These are phyloP conservation scores for Penicillium brevicompactum DNA, from an alignment of 2,329 filamentous ascomycete genomes.

Conservation along the genomic window DNA sequence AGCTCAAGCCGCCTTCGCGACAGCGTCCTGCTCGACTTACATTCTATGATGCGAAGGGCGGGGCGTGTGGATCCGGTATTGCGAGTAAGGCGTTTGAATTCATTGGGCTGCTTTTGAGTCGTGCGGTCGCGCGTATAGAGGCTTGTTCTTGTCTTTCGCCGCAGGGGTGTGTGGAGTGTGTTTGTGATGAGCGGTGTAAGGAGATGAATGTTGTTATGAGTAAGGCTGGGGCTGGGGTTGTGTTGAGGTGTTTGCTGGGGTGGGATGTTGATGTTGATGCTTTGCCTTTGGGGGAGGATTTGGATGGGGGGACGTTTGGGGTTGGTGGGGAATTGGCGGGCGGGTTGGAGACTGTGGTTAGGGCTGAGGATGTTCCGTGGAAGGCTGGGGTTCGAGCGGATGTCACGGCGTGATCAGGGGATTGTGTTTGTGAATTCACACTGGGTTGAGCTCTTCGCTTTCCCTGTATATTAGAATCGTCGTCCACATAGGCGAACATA, in stretches of 20 bases:
- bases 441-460: no score
- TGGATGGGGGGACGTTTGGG: constrained; percentile 67
- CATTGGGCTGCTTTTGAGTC: constrained; percentile 72
- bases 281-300: constrained; percentile 82
- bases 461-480: no score
- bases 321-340: constrained; percentile 57
- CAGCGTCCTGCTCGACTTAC: constrained; percentile 87
- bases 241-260: constrained; percentile 74
- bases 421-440: no score
- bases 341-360: constrained; percentile 80
- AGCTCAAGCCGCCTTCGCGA: constrained; percentile 48
- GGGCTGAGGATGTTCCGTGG: constrained; percentile 65
- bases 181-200: constrained; percentile 80
- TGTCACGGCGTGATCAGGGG: not conserved
- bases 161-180: constrained; percentile 86
- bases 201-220: constrained; percentile 91
- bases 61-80: constrained; percentile 79
- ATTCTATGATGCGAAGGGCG: constrained; percentile 94
- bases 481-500: not conserved
- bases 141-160: constrained; percentile 67
- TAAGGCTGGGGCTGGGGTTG: constrained; percentile 81
- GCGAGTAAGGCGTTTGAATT: constrained; percentile 94
- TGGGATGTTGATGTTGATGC: constrained; percentile 78
- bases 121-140: constrained; percentile 76
- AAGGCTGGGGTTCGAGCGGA: constrained; percentile 21